Evolutionary conservation across 306 rosid genomes (phyloP).

Genomic region (Corylus americana): DNA sequence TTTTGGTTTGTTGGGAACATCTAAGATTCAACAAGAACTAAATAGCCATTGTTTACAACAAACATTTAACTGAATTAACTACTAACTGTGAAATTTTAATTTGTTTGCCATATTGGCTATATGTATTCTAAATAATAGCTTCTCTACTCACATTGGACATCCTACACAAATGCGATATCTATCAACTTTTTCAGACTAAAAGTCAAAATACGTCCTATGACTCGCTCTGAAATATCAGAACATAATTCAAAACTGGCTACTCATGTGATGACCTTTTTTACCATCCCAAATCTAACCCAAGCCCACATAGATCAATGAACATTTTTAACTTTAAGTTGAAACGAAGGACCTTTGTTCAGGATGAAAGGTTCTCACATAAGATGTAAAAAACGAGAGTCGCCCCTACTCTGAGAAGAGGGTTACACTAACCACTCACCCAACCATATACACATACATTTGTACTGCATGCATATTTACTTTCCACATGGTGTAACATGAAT

Average conservation of each 20-base stretch:
- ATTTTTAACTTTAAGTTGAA: too few species aligned
- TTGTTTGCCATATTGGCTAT: neutral
- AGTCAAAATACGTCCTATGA: neutral
- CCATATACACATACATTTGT: neutral
- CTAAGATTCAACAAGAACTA: neutral
- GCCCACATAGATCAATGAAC: neutral
- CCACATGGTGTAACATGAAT: neutral
- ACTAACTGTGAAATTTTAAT: neutral
- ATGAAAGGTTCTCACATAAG: neutral
- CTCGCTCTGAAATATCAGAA: neutral
- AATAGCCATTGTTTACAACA: neutral
- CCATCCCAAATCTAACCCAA: too few species aligned
- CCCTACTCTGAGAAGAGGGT: neutral
- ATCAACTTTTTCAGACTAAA: neutral
- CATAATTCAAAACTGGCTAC: neutral
- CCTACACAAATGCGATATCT: neutral
- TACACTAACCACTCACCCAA: neutral
- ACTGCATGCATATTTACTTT: neutral
- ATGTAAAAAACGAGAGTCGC: neutral
- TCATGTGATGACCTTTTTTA: neutral
- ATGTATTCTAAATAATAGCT: neutral
- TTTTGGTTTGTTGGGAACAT: neutral
- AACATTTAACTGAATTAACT: neutral
- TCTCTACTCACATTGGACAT: neutral
- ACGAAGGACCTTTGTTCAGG: neutral